A percentile compares a stretch with the other conserved stretches of the same genome.
Conservation (phyloP, 441 rosid species). For the Bruguiera hainesii region DNA sequence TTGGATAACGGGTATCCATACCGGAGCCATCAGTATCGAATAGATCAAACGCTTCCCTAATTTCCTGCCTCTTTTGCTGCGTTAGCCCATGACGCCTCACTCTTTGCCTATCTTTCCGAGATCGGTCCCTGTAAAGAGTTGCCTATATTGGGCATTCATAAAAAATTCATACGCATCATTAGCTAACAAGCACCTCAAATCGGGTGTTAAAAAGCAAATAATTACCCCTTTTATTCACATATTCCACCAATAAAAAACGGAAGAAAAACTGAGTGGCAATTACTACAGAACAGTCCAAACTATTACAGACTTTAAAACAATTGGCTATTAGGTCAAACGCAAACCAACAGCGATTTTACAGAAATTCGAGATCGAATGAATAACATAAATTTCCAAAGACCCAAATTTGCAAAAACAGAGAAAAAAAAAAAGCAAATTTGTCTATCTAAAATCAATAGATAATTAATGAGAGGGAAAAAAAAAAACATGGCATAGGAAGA, state of each 20-base stretch:
- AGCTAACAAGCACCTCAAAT: not conserved
- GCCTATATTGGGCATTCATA: conserved; percentile 29
- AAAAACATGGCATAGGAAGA: no score
- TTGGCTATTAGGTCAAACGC: no score
- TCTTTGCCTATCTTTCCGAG: conserved; percentile 66
- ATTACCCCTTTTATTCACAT: not conserved
- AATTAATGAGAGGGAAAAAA: no score
- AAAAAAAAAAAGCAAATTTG: no score
- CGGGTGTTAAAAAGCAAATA: not conserved
- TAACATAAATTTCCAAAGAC: no score
- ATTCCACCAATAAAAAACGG: not conserved
- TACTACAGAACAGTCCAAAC: no score
- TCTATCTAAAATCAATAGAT: no score
- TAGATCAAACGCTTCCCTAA: conserved; percentile 89
- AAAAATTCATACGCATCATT: not conserved
- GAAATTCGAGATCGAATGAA: no score
- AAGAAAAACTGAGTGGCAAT: not conserved
- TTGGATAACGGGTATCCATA: conserved; percentile 12
- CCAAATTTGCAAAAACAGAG: no score
- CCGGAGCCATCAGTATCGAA: conserved; percentile 98
- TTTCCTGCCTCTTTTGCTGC: conserved; percentile 59
- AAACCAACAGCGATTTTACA: no score
- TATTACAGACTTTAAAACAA: no score
- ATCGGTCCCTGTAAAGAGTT: conserved; percentile 43
- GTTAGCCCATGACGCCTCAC: conserved; percentile 66